Evolutionary conservation across 345 rosid genomes (phyloP), one percentile per base, ranked within the genome.

Genomic region (Orychophragmus violaceus): DNA sequence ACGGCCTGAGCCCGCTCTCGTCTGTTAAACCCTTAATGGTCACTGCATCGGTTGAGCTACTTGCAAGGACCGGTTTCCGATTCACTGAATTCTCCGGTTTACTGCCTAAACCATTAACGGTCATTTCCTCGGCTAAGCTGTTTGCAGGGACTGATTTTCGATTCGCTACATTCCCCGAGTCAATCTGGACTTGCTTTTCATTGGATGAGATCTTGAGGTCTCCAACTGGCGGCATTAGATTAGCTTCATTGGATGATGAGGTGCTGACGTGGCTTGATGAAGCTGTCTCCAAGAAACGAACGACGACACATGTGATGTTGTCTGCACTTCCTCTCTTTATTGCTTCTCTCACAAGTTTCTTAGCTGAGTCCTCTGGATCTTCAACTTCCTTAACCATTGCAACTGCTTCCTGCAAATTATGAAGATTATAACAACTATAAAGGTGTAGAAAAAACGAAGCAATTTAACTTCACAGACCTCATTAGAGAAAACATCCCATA

Each of bases 401-500:
- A 25, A 90, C 97, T 54, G 97, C 96, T 70, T 90, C 97, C 99
- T 94, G 78, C 23, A 14, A 69, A 6, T 25, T 2, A 25, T 35
- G 56, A 18, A 33, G 5, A 44, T 33, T 54, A 37, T 28, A 8
- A n/a, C 8, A 48, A 23, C 44, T 29, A 21, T 3, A 21, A 8
- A 32, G 9, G 30, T 32, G 27, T 18, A 1, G 50, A 62, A 17
- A 13, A 32, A 57, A 30, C 5, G 27, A 22, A n/a, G 36, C 19
- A 19, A 9, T 17, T 25, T 23, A 18, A 64, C 11, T 35, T 55
- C 16, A 59, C 71, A 54, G 59, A 93, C 99, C 87, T 94, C 97
- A 51, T 90, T 94, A 46, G 92, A 74, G 63, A 94, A 90, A 64
- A 94, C 98, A 75, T 93, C 98, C 97, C 98, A 90, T 24, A 90